phyloP scores from a whole-genome alignment of 2,329 filamentous ascomycete genomes.

The Sordariomycetes sp. region DNA sequence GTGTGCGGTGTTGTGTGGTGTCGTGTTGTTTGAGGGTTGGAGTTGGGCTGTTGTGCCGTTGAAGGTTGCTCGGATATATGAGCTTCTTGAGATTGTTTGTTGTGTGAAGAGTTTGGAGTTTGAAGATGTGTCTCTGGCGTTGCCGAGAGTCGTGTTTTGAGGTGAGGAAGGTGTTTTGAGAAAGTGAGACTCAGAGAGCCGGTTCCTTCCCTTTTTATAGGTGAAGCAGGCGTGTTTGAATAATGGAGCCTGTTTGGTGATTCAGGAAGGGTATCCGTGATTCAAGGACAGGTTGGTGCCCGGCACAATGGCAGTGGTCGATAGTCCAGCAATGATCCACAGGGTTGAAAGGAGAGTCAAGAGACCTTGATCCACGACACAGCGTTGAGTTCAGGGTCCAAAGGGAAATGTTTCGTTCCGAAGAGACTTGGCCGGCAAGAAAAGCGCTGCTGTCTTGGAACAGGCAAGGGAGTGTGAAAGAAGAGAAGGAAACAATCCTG shows the following conservation, averaged over 20 bases:
- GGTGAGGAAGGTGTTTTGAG: not conserved
- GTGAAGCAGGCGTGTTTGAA: not conserved
- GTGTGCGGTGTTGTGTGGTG: conserved; percentile 1
- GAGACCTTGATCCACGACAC: not conserved
- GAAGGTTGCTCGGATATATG: not conserved
- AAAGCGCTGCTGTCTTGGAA: not conserved
- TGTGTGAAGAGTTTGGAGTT: too few species aligned
- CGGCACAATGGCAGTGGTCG: not conserved
- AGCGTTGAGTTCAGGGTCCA: not conserved
- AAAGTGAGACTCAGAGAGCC: not conserved
- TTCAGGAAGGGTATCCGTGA: not conserved
- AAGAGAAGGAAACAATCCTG: not conserved
- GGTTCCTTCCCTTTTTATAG: not conserved
- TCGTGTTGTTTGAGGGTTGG: not conserved
- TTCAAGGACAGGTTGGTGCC: not conserved
- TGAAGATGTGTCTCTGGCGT: not conserved
- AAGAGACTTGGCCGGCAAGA: conserved; percentile 3
- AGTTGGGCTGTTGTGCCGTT: not conserved
- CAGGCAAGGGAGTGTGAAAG: not conserved
- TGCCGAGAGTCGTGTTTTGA: not conserved
- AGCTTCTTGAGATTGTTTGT: not conserved
- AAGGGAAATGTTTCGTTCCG: not conserved
- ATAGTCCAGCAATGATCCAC: not conserved
- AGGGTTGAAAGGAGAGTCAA: not conserved
- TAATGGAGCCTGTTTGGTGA: not conserved